Percentiles rank a stretch among this genome's conserved stretches.
These are phyloP conservation scores for Pythium dissimile DNA, from an alignment of 352 stramenopile species.

Conservation along the genomic window DNA sequence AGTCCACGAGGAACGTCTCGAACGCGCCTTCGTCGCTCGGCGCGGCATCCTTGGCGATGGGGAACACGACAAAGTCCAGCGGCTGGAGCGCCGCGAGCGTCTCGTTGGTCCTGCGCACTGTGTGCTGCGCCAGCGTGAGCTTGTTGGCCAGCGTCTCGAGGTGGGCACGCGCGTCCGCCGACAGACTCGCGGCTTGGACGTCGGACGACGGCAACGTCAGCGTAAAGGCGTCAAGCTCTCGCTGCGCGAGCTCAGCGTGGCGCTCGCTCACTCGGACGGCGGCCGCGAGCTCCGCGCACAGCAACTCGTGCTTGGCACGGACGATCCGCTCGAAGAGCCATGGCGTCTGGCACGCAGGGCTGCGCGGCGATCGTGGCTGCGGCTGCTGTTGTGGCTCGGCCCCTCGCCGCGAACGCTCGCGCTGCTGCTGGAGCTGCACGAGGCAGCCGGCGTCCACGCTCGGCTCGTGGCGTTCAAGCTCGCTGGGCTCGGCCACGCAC, in stretches of 20 bases:
- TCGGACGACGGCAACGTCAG: conserved; percentile 1
- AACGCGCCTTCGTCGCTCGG: conserved; percentile 20
- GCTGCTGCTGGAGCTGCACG: conserved; percentile 8
- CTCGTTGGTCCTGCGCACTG: conserved; percentile 30
- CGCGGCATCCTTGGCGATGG: conserved; percentile 44
- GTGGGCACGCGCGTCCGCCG: conserved; percentile 14
- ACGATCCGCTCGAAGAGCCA: conserved; percentile 56
- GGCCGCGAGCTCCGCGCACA: conserved; percentile 34
- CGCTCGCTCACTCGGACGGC: conserved; percentile 39
- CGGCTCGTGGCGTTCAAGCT: conserved; percentile 29
- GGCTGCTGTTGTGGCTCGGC: too few species aligned
- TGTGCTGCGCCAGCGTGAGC: conserved; percentile 44
- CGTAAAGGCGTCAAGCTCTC: conserved; percentile 24
- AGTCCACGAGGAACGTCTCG: conserved; percentile 23
- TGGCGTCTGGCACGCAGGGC: conserved; percentile 4
- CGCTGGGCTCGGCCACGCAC: conserved; percentile 39
- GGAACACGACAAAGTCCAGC: conserved; percentile 52
- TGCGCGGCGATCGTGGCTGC: background rate
- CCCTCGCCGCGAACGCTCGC: background rate
- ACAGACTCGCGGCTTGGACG: background rate
- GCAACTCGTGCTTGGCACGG: conserved; percentile 37
- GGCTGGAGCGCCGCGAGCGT: conserved; percentile 29
- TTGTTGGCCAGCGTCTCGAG: conserved; percentile 42
- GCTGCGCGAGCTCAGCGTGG: conserved; percentile 38
- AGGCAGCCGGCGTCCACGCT: conserved; percentile 11